Percentiles rank a stretch among this genome's conserved stretches.
These are phyloP conservation scores for Triticum dicoccoides DNA, from an alignment of 176 grass and related monocot species.

Conservation along the genomic window DNA sequence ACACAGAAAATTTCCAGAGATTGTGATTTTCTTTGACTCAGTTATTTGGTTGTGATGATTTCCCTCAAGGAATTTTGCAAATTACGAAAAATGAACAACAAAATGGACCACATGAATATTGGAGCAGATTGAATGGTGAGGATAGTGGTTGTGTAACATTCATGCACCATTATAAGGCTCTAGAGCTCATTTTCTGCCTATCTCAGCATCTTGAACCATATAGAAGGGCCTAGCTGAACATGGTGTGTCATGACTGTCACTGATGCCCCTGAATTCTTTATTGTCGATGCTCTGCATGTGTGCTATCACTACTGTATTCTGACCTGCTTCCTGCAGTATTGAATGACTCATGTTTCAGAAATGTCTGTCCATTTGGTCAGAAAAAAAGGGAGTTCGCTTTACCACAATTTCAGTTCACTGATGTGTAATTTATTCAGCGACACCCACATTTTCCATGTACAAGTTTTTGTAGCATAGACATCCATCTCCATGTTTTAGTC, in stretches of 20 bases:
- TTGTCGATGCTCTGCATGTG: background rate
- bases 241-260: background rate
- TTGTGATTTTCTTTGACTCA: constrained; percentile 13
- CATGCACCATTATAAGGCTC: background rate
- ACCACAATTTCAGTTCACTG: background rate
- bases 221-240: background rate
- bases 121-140: background rate
- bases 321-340: constrained; percentile 3
- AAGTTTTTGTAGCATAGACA: constrained; percentile 19
- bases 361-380: background rate
- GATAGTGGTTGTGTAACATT: background rate
- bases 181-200: background rate
- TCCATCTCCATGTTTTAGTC: constrained; percentile 12
- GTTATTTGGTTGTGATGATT: background rate
- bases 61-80: background rate
- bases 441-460: background rate
- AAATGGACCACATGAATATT: background rate
- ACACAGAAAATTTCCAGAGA: background rate
- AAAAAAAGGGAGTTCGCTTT: background rate
- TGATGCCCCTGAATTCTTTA: background rate
- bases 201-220: background rate
- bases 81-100: background rate
- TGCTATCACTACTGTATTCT: background rate
- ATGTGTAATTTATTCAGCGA: constrained; percentile 1
- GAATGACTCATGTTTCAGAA: background rate